Evolutionary conservation across 2,329 filamentous ascomycete species (phyloP).

Genomic region (Elsinoe batatas): DNA sequence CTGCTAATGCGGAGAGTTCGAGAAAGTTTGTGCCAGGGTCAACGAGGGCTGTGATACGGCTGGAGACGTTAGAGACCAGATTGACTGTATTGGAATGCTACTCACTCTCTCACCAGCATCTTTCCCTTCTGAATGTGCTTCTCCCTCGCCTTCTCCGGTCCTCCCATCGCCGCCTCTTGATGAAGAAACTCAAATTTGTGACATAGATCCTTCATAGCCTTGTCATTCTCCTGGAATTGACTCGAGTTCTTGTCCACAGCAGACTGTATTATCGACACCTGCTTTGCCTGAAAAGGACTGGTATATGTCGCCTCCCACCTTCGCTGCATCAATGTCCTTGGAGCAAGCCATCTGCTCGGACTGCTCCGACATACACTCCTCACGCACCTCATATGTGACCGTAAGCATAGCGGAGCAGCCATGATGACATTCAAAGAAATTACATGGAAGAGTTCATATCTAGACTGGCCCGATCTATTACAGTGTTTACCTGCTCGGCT

Average conservation of each 20-base stretch:
- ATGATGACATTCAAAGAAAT: background rate
- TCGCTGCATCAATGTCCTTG: background rate
- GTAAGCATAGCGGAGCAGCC: slow-evolving; percentile 6
- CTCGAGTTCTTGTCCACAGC: slow-evolving; percentile 65
- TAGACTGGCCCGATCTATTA: background rate
- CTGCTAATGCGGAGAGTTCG: slow-evolving; percentile 87
- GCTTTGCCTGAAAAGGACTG: slow-evolving; percentile 67
- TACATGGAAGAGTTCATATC: background rate
- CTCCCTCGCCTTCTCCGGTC: slow-evolving; percentile 68
- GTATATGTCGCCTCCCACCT: slow-evolving; percentile 57
- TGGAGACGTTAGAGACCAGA: slow-evolving; percentile 7
- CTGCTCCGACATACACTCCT: slow-evolving; percentile 6
- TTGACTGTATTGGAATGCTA: background rate
- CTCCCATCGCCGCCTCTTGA: slow-evolving; percentile 51
- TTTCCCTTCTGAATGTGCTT: slow-evolving; percentile 84
- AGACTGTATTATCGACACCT: slow-evolving; percentile 70
- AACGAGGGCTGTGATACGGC: slow-evolving; percentile 70
- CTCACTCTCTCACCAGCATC: slow-evolving; percentile 76
- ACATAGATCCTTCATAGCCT: slow-evolving; percentile 66
- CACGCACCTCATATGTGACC: slow-evolving; percentile 9
- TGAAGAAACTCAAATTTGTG: slow-evolving; percentile 60
- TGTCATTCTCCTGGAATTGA: slow-evolving; percentile 72
- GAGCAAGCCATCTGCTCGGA: background rate
- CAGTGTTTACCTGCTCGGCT: slow-evolving; percentile 11
- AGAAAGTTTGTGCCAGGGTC: slow-evolving; percentile 86